Percentiles rank a stretch among this genome's conserved stretches.
Conservation (phyloP, 495 filamentous ascomycete species). For the Pseudotulostoma volvatum region DNA sequence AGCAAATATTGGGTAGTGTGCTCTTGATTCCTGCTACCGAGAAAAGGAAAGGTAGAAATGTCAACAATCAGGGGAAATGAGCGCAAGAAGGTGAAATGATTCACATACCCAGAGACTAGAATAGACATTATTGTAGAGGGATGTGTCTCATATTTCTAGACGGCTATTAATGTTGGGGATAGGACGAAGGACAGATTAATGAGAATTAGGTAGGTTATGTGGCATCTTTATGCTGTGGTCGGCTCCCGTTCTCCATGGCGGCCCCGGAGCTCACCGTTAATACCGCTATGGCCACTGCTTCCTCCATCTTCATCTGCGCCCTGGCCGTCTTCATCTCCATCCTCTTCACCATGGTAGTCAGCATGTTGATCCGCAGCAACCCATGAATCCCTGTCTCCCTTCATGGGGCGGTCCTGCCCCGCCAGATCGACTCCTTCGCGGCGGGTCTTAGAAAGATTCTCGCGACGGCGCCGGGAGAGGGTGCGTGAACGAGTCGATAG, state of each 20-base stretch:
- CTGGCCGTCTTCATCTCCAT: slow-evolving; percentile 41
- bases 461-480: slow-evolving; percentile 67
- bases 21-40: too few relatives aligned
- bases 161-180: too few relatives aligned
- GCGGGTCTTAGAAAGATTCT: slow-evolving; percentile 39
- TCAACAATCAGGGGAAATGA: too few relatives aligned
- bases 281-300: slow-evolving; percentile 36
- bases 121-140: too few relatives aligned
- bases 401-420: slow-evolving; percentile 65
- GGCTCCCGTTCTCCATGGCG: slow-evolving; percentile 40
- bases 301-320: slow-evolving; percentile 29
- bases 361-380: slow-evolving; percentile 66
- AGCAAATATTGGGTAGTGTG: too few relatives aligned
- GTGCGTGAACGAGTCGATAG: slow-evolving; percentile 73
- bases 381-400: slow-evolving; percentile 74
- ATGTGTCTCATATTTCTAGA: too few relatives aligned
- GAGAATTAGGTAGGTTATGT: too few relatives aligned
- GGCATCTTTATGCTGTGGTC: slow-evolving; percentile 2
- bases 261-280: slow-evolving; percentile 39
- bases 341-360: slow-evolving; percentile 44
- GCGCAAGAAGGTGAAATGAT: too few relatives aligned
- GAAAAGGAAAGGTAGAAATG: too few relatives aligned
- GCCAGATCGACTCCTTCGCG: slow-evolving; percentile 61
- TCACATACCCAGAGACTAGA: too few relatives aligned
- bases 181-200: too few relatives aligned